A percentile compares a stretch with the other conserved stretches of the same genome.
phyloP scores from a whole-genome alignment of 1,284 basidiomycete species.

The Heterobasidion parviporum region DNA sequence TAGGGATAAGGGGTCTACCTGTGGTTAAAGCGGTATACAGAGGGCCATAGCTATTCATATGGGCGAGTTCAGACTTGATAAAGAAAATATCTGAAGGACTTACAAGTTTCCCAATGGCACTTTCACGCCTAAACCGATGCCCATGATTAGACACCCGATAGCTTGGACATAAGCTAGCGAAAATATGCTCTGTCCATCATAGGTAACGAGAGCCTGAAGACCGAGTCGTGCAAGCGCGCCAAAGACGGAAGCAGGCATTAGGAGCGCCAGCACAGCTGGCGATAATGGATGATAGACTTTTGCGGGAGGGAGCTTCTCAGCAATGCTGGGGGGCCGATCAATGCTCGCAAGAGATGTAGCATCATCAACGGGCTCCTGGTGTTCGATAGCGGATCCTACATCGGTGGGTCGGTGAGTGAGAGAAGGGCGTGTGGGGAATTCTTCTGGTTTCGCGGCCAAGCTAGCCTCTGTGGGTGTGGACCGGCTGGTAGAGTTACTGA shows the following conservation, averaged over 20 bases:
- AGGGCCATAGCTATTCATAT: conserved; percentile 64
- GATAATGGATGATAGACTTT: conserved; percentile 54
- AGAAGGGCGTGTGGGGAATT: not conserved
- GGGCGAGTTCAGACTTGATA: conserved; percentile 5
- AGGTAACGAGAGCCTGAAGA: conserved; percentile 60
- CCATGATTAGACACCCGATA: conserved; percentile 91
- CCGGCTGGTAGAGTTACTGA: conserved; percentile 15
- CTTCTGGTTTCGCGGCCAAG: not conserved
- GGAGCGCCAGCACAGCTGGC: conserved; percentile 55
- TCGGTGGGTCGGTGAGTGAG: conserved; percentile 12
- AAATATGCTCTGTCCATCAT: conserved; percentile 73
- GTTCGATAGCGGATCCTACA: conserved; percentile 26
- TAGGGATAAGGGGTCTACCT: conserved; percentile 32
- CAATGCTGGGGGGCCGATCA: conserved; percentile 41
- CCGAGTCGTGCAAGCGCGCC: conserved; percentile 78
- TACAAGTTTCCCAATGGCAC: conserved; percentile 69
- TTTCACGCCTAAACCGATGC: conserved; percentile 62
- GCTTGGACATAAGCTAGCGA: conserved; percentile 85
- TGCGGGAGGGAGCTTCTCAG: conserved; percentile 26
- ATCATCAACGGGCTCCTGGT: conserved; percentile 23
- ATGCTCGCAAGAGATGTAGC: conserved; percentile 39
- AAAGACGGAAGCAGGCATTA: conserved; percentile 72
- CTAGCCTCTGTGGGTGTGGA: conserved; percentile 1
- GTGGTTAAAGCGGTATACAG: conserved; percentile 87
- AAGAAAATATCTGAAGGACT: conserved; percentile 23